Base-by-base conservation (phyloP, 495 filamentous ascomycete species). In the Penicillium angulare region DNA sequence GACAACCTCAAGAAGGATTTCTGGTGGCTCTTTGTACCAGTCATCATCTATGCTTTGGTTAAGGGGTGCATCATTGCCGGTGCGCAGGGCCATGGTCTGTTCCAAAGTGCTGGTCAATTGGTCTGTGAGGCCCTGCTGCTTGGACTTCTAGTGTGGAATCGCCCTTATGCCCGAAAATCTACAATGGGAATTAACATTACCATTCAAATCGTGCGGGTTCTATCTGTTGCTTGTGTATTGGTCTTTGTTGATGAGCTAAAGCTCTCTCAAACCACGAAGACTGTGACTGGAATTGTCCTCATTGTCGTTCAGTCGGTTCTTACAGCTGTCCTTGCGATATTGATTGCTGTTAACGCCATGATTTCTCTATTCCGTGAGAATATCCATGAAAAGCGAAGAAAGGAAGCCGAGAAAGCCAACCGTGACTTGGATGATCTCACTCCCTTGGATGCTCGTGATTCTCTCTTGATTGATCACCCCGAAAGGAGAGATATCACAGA, bases 1-100 rank as follows among this genome's bases (percentile, higher is more conserved):
- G 93, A 98, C 57, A 86, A 85, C 56, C 97, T 93, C 71, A 90
- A 92, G 68, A 87, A 85, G 61, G 84, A 86, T 55, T 95, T 90
- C 71, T 98, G 92, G 92, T 97, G 92, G 91, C 64, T 97, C 7
- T 98, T 98, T 66, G 79, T 98, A 10, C 93, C 93, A 6, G 77
- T 80, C 38, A 96, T 98, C 68, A 42, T 93, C 46, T 98, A 97
- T 76, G 89, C 92, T 77, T 92, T 97, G 60, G 86, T 82, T 58
- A 95, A 90, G 69, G 91, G 91, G 38, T 87, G 83, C 35, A 84
- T 95, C 41, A 85, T 98, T 54, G 93, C 93, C 26, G 90, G 83
- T 35, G 89, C 81, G 13, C 85, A 96, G 56, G 93, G 92, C 8
- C 84, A 95, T 61, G 93, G 93, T 12, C 77, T 96, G 60, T 66